Percentiles rank a stretch among this genome's conserved stretches.
phyloP scores from a whole-genome alignment of 1,284 basidiomycete genomes.

The Abortiporus biennis region DNA sequence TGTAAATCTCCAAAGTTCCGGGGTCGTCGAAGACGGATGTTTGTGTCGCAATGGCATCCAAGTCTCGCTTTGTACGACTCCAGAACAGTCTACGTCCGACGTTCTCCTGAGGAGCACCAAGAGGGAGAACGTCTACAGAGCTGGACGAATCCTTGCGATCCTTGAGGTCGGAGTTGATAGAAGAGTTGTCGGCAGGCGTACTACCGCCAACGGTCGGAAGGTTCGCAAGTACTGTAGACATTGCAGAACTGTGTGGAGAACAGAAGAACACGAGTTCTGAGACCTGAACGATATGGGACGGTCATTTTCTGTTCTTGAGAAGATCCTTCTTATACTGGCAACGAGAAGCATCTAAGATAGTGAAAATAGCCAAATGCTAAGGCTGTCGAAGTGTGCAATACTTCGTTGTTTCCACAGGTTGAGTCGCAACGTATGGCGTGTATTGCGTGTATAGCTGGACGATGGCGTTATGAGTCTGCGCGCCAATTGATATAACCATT shows the following conservation, averaged over 20 bases:
- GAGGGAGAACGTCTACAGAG: slow-evolving; percentile 17
- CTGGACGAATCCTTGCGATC: slow-evolving; percentile 15
- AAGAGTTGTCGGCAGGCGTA: background rate
- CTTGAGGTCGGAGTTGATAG: slow-evolving; percentile 2
- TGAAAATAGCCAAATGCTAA: too few species aligned
- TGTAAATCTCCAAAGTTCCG: slow-evolving; percentile 42
- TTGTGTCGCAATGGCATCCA: slow-evolving; percentile 28
- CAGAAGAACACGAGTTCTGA: background rate
- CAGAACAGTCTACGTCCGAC: slow-evolving; percentile 17
- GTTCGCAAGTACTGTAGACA: slow-evolving; percentile 4
- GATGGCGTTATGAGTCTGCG: slow-evolving; percentile 24
- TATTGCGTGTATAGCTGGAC: slow-evolving; percentile 19
- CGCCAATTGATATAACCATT: too few species aligned
- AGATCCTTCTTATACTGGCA: slow-evolving; percentile 1
- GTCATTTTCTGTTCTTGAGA: background rate
- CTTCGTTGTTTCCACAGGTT: background rate
- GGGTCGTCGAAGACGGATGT: slow-evolving; percentile 41
- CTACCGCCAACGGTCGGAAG: too few species aligned
- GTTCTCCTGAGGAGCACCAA: slow-evolving; percentile 18
- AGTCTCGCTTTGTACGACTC: slow-evolving; percentile 18
- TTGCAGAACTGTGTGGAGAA: background rate
- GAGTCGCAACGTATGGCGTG: slow-evolving; percentile 16
- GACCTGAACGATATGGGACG: background rate
- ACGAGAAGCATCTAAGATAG: background rate
- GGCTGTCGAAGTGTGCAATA: background rate